Conservation (phyloP, 257 asterid species). For the Verbena officinalis region DNA sequence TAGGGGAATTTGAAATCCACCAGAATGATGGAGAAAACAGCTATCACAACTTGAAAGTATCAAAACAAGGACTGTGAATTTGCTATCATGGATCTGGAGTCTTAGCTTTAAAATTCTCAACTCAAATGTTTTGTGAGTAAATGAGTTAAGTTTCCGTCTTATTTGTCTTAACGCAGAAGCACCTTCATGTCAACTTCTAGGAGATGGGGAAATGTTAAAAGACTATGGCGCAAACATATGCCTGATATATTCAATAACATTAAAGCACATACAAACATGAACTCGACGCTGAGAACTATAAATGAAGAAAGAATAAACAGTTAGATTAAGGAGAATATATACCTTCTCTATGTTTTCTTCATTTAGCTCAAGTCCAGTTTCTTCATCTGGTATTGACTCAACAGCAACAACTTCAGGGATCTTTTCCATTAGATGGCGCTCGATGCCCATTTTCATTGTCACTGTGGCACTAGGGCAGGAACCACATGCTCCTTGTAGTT, state of each 20-base stretch:
- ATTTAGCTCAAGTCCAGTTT: constrained; percentile 91
- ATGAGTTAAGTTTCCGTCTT: background rate
- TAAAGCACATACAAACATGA: background rate
- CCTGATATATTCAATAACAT: background rate
- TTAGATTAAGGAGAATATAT: constrained; percentile 25
- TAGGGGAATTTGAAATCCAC: no score
- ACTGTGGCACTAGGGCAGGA: constrained; percentile 87
- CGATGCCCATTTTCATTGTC: constrained; percentile 97
- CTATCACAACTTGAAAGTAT: no score
- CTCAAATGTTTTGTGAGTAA: background rate
- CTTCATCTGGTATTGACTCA: constrained; percentile 91
- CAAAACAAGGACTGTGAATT: no score
- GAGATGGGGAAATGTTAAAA: background rate
- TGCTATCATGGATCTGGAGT: no score
- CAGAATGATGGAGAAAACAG: no score
- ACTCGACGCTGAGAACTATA: background rate
- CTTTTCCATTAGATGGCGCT: constrained; percentile 90
- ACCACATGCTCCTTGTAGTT: constrained; percentile 98
- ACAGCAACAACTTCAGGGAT: constrained; percentile 92
- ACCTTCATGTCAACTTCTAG: background rate
- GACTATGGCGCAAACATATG: background rate
- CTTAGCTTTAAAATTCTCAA: no score
- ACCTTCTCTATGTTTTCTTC: constrained; percentile 98
- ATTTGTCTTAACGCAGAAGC: background rate
- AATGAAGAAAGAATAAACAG: background rate